A percentile compares a stretch with the other conserved stretches of the same genome.
Conservation (phyloP, 306 rosid genomes). For the Acacia crassicarpa region DNA sequence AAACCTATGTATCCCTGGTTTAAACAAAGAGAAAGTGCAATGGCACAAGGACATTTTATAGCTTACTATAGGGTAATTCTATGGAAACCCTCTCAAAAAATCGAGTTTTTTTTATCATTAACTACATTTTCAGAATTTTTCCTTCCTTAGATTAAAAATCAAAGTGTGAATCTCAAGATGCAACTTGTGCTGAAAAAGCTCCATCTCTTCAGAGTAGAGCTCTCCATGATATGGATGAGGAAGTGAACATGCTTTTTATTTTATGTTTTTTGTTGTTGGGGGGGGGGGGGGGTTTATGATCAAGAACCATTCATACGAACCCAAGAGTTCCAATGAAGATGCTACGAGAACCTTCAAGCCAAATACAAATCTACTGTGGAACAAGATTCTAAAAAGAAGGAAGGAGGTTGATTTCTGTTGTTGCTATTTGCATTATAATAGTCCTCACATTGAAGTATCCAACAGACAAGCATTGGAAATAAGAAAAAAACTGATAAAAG, state of each 20-base stretch:
- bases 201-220: neutral
- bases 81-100: neutral
- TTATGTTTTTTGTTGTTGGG: too few relatives aligned
- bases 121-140: neutral
- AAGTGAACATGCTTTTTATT: neutral
- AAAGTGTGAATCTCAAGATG: neutral
- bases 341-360: neutral
- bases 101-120: neutral
- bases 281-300: neutral
- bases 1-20: slow-evolving; percentile 7
- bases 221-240: neutral
- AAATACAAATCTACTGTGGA: neutral
- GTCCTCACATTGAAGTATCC: neutral
- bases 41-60: neutral
- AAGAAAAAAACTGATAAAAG: slow-evolving; percentile 13
- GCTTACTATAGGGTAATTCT: neutral
- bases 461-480: slow-evolving; percentile 25
- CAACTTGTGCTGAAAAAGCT: neutral
- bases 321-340: slow-evolving; percentile 16
- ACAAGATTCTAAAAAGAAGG: slow-evolving; percentile 4
- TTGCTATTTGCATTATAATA: slow-evolving; percentile 1
- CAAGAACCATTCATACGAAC: slow-evolving; percentile 21
- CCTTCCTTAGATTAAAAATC: neutral
- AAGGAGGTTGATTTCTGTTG: neutral
- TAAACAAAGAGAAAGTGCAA: slow-evolving; percentile 4